Evolutionary conservation across 2,329 filamentous ascomycete species (phyloP).

Genomic region (Alternaria metachromatica): DNA sequence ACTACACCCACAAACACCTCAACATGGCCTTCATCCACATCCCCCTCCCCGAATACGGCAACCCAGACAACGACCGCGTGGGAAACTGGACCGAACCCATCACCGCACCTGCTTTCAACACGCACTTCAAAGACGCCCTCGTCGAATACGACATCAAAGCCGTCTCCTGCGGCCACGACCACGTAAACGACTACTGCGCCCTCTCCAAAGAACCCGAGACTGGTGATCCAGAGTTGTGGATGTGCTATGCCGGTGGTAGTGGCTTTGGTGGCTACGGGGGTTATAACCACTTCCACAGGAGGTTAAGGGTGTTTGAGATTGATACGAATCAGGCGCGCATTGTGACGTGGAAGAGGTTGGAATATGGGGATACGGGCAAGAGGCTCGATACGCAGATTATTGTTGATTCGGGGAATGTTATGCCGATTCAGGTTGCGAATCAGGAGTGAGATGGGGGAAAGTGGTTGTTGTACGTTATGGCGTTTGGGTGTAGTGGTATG

Average conservation of each 20-base stretch:
- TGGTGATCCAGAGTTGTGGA: slow-evolving; percentile 73
- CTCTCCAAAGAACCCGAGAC: slow-evolving; percentile 60
- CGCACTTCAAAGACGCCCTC: slow-evolving; percentile 89
- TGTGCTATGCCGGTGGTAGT: slow-evolving; percentile 93
- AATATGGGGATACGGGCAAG: slow-evolving; percentile 64
- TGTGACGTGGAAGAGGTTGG: slow-evolving; percentile 88
- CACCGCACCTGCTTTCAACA: slow-evolving; percentile 88
- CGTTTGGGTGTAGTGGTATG: neutral
- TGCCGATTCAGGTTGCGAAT: slow-evolving; percentile 18
- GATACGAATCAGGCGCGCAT: slow-evolving; percentile 91
- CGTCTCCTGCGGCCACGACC: slow-evolving; percentile 93
- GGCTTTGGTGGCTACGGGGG: slow-evolving; percentile 96
- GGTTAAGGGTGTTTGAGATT: slow-evolving; percentile 88
- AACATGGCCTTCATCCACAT: slow-evolving; percentile 98
- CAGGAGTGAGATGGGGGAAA: neutral
- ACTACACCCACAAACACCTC: slow-evolving; percentile 92
- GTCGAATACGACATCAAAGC: slow-evolving; percentile 84
- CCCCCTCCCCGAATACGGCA: slow-evolving; percentile 85
- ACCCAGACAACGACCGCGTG: slow-evolving; percentile 63
- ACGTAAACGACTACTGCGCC: slow-evolving; percentile 96
- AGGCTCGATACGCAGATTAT: slow-evolving; percentile 67
- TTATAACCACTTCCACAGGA: slow-evolving; percentile 83
- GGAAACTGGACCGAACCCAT: slow-evolving; percentile 83
- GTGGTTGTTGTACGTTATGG: neutral
- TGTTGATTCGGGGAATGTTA: slow-evolving; percentile 63